Base-by-base conservation (phyloP, 1,284 basidiomycete species). In the Moesziomyces sp. region DNA sequence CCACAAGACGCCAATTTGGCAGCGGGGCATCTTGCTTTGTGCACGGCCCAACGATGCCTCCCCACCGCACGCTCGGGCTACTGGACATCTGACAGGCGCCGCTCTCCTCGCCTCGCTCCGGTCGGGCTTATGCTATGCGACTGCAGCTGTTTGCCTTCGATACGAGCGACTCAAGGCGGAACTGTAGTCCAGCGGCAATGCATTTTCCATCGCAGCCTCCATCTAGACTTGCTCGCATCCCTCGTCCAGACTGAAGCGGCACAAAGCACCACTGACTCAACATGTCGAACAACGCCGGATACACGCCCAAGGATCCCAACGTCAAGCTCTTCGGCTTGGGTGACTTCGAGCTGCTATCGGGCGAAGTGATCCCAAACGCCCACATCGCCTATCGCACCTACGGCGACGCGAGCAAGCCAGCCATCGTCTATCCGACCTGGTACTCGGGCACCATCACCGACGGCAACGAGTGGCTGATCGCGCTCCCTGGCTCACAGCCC, bases 341-440 rank as follows among this genome's bases (percentile, higher is more conserved):
- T 24, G 75, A 77, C 51, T 77, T 74, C 40, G 52, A 61, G 49
- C 62, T 77, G 23, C 63, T 63, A 18, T 67, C 63, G 11, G 64
- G 65, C 47, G 53, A 65, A 26, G 40, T 49, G 14, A 52, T 70
- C 26, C 48, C 77, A 8, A 44, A 64, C 33, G 74, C 77, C 4
- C 64, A 79, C 46, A 24, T 79, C 10, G 77, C 77, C 35, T 79
- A 75, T 38, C 70, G 71, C n/a, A 79, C 74, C 10, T 79, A 64
- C 13, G 77, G 78, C 16, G 52, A 63, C 9, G 28, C 64, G 3
- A 54, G 26, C 23, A 65, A 60, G 3, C 78, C 74, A 1, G 62
- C 63, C 10, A 72, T 79, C 38, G 61, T 79, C 51, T 79, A 79
- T 21, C 78, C 78, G 0, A 79, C 78, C 5, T 79, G 74, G 77